Conservation (phyloP, 352 stramenopile species). For the Pythium phragmiticola region DNA sequence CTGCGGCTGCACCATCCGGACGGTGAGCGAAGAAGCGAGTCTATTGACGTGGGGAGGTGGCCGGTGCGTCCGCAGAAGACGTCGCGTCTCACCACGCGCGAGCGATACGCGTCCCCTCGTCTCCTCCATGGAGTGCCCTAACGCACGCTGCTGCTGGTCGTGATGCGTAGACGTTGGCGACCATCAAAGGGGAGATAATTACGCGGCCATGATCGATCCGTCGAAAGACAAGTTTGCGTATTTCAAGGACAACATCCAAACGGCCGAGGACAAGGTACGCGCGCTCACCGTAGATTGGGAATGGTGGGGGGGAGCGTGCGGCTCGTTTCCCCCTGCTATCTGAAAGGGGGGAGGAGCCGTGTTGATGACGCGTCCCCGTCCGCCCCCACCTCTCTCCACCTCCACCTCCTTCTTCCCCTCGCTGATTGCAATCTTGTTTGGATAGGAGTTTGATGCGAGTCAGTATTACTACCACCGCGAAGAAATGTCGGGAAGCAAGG, state of each 20-base stretch:
- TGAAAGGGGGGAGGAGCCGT: background rate
- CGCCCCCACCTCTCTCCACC: background rate
- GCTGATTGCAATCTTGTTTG: background rate
- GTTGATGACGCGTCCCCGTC: background rate
- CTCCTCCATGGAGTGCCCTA: slow-evolving; percentile 2
- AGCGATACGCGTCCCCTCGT: background rate
- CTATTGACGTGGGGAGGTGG: background rate
- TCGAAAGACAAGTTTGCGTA: slow-evolving; percentile 89
- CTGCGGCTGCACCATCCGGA: slow-evolving; percentile 28
- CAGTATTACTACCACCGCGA: slow-evolving; percentile 89
- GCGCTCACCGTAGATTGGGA: background rate
- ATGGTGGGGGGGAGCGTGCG: background rate
- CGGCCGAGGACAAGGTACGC: slow-evolving; percentile 78
- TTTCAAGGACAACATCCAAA: slow-evolving; percentile 91
- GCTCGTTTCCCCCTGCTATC: background rate
- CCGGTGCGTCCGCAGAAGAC: background rate
- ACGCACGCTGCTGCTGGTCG: background rate
- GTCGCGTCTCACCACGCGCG: background rate
- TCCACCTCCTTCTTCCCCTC: background rate
- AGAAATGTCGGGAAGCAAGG: slow-evolving; percentile 52
- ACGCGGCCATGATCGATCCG: slow-evolving; percentile 67
- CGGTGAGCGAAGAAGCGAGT: slow-evolving; percentile 15
- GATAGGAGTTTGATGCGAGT: slow-evolving; percentile 81
- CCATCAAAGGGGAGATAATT: background rate
- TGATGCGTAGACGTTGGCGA: slow-evolving; percentile 1